Evolutionary conservation across 2,329 filamentous ascomycete species (phyloP), one percentile per base, ranked within the genome.

Genomic region (Fusarium illudens): DNA sequence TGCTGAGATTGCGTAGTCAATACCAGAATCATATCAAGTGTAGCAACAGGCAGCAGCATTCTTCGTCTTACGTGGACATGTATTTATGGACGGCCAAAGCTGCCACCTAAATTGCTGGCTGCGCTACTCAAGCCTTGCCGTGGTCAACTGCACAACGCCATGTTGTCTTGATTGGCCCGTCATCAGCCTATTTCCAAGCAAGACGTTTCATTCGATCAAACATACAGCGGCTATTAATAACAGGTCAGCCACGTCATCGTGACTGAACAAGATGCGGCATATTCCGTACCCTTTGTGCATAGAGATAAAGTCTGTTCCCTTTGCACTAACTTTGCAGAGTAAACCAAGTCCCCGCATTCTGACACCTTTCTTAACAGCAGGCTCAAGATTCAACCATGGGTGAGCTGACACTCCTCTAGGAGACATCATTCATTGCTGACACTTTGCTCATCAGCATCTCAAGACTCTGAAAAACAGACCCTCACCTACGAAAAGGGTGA

Each of bases 241-340:
- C 22, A 25, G 17, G 51, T 29, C 25, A 42, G 17, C 29, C 25
- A 55, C 61, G 62, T 65, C 62, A 65, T 65, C 17, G 51, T 65
- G 51, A 52, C 13, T 36, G 4, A 37, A 39, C 17, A 30, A n/a
- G n/a, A 8, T 3, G 9, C 3, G 6, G 3, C 17, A 25, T 4
- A n/a, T 32, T 39, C 52, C 25, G 57, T 33, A 3, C 19, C 22
- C 11, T 48, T 63, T 4, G 29, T 30, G 17, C 46, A 10, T 20
- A 15, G 11, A 27, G 37, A 22, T n/a, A 4, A 37, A 6, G 25
- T 11, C 10, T 22, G 12, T 34, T 51, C 48, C 54, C 60, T 6
- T 36, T 22, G n/a, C 33, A 34, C 30, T 6, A 22, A 32, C n/a
- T 20, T 20, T 4, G 20, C 32, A 25, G 19, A 10, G 12, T n/a